Conservation (phyloP, 2,329 filamentous ascomycete species). For the Cercospora nicotianae region DNA sequence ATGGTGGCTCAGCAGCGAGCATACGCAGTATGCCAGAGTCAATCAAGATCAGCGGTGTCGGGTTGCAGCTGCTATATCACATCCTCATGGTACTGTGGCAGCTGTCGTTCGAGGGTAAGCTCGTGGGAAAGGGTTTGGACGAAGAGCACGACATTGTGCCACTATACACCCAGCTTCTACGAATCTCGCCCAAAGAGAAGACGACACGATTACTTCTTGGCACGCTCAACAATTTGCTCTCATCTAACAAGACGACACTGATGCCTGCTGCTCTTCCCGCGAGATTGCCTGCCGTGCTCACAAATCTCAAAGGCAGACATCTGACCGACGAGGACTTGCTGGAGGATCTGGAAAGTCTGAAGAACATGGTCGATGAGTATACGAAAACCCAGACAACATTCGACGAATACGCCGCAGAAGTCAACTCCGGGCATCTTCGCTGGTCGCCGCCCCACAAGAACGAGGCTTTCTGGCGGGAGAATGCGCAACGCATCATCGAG, state of each 20-base stretch:
- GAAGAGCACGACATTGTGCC: slow-evolving; percentile 90
- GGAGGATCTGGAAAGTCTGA: slow-evolving; percentile 50
- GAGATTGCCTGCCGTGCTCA: slow-evolving; percentile 67
- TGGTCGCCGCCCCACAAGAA: slow-evolving; percentile 92
- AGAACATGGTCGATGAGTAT: slow-evolving; percentile 78
- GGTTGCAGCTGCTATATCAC: slow-evolving; percentile 89
- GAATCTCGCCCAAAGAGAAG: slow-evolving; percentile 95
- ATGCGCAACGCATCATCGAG: slow-evolving; percentile 82
- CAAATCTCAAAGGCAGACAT: slow-evolving; percentile 56
- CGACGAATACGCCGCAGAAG: slow-evolving; percentile 73
- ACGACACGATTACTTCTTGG: slow-evolving; percentile 88
- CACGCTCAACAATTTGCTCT: slow-evolving; percentile 85
- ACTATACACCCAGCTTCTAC: slow-evolving; percentile 87
- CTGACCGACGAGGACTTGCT: slow-evolving; percentile 55
- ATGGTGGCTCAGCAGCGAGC: slow-evolving; percentile 42
- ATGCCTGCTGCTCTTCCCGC: slow-evolving; percentile 85
- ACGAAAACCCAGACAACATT: slow-evolving; percentile 67
- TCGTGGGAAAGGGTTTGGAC: slow-evolving; percentile 77
- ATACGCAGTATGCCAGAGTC: slow-evolving; percentile 61
- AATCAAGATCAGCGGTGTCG: slow-evolving; percentile 70
- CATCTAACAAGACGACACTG: slow-evolving; percentile 63
- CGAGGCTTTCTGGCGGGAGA: slow-evolving; percentile 86
- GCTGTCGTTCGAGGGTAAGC: slow-evolving; percentile 78
- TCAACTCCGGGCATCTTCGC: slow-evolving; percentile 80
- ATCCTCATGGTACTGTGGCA: slow-evolving; percentile 94